Evolutionary conservation across 1,139 yeast genomes (phyloP).

Genomic region (Nakaseomyces kungkrabaensis): DNA sequence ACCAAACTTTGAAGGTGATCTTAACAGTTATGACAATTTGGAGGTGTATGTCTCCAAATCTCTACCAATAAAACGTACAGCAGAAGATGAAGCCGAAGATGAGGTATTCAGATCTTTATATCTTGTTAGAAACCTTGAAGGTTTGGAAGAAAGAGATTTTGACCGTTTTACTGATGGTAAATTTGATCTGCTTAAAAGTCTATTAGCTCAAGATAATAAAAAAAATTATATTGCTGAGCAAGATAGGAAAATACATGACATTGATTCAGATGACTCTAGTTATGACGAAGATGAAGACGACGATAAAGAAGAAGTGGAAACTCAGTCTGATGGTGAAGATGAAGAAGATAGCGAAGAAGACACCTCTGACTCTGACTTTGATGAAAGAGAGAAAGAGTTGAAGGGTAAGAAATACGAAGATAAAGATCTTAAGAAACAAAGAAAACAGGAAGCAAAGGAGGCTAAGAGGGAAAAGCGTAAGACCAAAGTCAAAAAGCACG

Average conservation of each 20-base stretch:
- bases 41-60: constrained; percentile 33
- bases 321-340: constrained; percentile 12
- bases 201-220: constrained; percentile 37
- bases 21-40: constrained; percentile 34
- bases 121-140: constrained; percentile 64
- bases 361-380: constrained; percentile 17
- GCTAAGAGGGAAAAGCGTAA: constrained; percentile 82
- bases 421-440: constrained; percentile 70
- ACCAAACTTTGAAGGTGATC: constrained; percentile 32
- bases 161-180: constrained; percentile 73
- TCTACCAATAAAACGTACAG: constrained; percentile 42
- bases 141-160: constrained; percentile 80
- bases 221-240: constrained; percentile 24
- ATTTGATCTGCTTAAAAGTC: constrained; percentile 61
- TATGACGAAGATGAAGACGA: constrained; percentile 16
- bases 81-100: constrained; percentile 59
- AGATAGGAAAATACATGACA: constrained; percentile 17
- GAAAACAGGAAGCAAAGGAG: constrained; percentile 77
- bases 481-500: constrained; percentile 82
- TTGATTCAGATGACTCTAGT: constrained; percentile 10
- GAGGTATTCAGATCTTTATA: constrained; percentile 83
- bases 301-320: constrained; percentile 6
- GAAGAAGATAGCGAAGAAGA: constrained; percentile 33
- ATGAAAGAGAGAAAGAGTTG: constrained; percentile 33
- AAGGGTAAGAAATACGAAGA: constrained; percentile 77